These are phyloP conservation scores for Trematosphaeria pertusa DNA, from an alignment of 2,329 filamentous ascomycete species.

Conservation along the genomic window DNA sequence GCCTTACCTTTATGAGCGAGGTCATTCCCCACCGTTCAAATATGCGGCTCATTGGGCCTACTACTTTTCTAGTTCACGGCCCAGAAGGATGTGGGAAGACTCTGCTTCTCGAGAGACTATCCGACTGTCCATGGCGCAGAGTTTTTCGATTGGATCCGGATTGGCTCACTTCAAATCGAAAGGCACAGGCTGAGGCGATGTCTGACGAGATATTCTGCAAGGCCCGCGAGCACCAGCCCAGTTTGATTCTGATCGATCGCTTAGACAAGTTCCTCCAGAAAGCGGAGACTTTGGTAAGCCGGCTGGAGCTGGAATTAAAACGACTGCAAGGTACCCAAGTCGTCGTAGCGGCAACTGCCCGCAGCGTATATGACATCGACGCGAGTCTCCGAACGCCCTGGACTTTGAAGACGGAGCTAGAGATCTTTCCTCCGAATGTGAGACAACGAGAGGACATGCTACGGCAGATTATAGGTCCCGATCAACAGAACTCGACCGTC, in stretches of 20 bases:
- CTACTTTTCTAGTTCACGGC: slow-evolving; percentile 78
- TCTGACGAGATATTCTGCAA: slow-evolving; percentile 70
- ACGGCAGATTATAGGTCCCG: slow-evolving; percentile 50
- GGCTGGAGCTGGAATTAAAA: slow-evolving; percentile 52
- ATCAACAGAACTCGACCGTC: slow-evolving; percentile 60
- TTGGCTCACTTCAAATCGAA: slow-evolving; percentile 43
- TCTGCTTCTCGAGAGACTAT: slow-evolving; percentile 72
- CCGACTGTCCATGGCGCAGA: slow-evolving; percentile 70
- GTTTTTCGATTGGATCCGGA: slow-evolving; percentile 67
- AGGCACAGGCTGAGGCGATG: slow-evolving; percentile 62
- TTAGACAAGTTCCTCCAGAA: slow-evolving; percentile 67
- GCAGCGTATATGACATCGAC: slow-evolving; percentile 76
- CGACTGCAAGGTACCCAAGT: slow-evolving; percentile 64
- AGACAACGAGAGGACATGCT: slow-evolving; percentile 77
- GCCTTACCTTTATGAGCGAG: slow-evolving; percentile 56
- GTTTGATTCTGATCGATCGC: slow-evolving; percentile 80
- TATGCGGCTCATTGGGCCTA: slow-evolving; percentile 40
- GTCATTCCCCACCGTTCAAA: slow-evolving; percentile 22
- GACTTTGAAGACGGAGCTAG: slow-evolving; percentile 72
- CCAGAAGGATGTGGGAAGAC: slow-evolving; percentile 86
- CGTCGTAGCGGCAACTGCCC: slow-evolving; percentile 76
- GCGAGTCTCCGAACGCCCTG: slow-evolving; percentile 68
- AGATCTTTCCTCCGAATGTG: slow-evolving; percentile 78
- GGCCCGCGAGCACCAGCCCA: slow-evolving; percentile 73
- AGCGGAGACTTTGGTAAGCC: slow-evolving; percentile 33